Evolutionary conservation across 2,329 filamentous ascomycete genomes (phyloP).

Genomic region (Alternaria alternata): DNA sequence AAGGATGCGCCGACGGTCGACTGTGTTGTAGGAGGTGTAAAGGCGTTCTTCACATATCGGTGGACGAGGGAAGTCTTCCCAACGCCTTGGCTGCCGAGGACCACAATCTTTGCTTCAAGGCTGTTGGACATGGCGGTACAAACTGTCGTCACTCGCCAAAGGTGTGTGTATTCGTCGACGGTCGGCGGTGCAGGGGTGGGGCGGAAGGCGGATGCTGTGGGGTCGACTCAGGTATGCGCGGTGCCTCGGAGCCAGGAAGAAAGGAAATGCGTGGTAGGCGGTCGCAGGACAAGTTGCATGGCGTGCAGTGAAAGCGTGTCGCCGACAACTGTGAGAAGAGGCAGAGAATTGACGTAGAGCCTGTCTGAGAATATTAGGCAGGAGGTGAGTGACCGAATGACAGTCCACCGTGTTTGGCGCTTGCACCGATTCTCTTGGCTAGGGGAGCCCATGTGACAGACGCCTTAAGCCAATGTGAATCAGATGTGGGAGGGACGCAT

Average conservation of each 20-base stretch:
- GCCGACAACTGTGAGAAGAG: conserved; percentile 14
- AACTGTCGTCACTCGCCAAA: background rate
- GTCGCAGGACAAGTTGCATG: conserved; percentile 41
- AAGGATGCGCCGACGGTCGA: conserved; percentile 62
- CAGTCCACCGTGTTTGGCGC: conserved; percentile 36
- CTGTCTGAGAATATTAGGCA: conserved; percentile 5
- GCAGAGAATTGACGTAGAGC: conserved; percentile 13
- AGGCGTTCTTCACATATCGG: conserved; percentile 77
- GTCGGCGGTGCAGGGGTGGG: conserved; percentile 6
- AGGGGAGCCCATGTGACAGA: conserved; percentile 38
- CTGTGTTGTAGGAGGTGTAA: conserved; percentile 64
- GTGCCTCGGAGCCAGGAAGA: conserved; percentile 19
- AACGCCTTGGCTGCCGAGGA: conserved; percentile 80
- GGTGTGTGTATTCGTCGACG: conserved; percentile 2
- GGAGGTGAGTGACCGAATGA: conserved; percentile 30
- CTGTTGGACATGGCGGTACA: conserved; percentile 54
- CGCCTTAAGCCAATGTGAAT: conserved; percentile 24
- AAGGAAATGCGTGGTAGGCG: conserved; percentile 29
- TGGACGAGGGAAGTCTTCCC: conserved; percentile 82
- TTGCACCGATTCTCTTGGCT: conserved; percentile 39
- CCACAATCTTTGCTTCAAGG: conserved; percentile 82
- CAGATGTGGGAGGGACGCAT: conserved; percentile 12
- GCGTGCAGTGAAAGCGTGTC: conserved; percentile 29
- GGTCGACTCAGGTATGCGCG: conserved; percentile 19
- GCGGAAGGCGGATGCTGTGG: conserved; percentile 3